Evolutionary conservation across 2,329 filamentous ascomycete species (phyloP), one percentile per base, ranked within the genome.

Genomic region (Dactylonectria estremocensis): DNA sequence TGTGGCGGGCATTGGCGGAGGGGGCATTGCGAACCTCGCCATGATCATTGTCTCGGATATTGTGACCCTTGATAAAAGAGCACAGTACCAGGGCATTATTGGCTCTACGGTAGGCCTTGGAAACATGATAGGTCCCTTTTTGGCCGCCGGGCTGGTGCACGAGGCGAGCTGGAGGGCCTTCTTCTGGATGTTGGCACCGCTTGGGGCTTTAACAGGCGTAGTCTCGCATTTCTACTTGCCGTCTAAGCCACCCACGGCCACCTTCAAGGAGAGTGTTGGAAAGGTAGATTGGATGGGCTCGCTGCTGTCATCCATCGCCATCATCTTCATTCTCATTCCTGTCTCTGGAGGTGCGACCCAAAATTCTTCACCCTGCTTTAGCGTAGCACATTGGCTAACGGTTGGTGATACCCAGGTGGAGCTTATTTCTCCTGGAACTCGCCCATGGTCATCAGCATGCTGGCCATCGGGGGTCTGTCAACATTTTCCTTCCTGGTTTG

Each of bases 361-460:
- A 50, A 3, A 14, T 37, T 20, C 7, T 24, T 24, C 9, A 40
- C 3, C 13, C 24, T 4, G 24, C 7, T 28, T 28, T 4, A 28
- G 24, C 7, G 24, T 7, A 40, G 14, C 37, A 40, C 14, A 16
- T n/a, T 11, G 2, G 8, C n/a, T 8, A 31, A 28, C 18, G 28
- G 18, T 13, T 14, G 24, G 28, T 59, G 7, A 60, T 11, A 31
- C 2, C 24, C 2, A 76, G 75, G 75, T 8, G 76, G 76, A 2
- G 69, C 74, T 0, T 76, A 76, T 50, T 76, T 76, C 33, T 40
- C 64, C 4, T 95, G 93, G 93, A 82, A 82, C 61, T 94, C 91
- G 0, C 85, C 91, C 1, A 89, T 88, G 2, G 91, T 94, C 10
- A 86, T 95, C 71, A 93, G 91, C 76, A 84, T 95, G 22, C 85